Evolutionary conservation across 768 basidiomycete genomes (phyloP).

Genomic region (Candolleomyces efflorescens): DNA sequence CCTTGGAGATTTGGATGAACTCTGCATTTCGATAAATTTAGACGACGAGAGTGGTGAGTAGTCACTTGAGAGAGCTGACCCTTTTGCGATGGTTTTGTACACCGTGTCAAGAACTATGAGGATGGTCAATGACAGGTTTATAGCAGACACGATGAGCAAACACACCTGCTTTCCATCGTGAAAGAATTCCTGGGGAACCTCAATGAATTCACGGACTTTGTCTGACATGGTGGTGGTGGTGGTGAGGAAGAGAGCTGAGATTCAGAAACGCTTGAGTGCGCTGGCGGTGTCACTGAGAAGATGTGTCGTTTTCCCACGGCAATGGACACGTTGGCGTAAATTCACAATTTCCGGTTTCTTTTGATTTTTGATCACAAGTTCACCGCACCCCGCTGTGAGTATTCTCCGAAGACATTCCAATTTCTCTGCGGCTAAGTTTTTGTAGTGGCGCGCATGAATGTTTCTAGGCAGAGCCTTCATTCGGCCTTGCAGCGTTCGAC

Average conservation of each 20-base stretch:
- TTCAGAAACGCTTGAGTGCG: constrained; percentile 17
- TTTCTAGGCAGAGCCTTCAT: constrained; percentile 43
- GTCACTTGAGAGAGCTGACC: constrained; percentile 45
- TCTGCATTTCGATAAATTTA: constrained; percentile 46
- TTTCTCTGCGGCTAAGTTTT: constrained; percentile 15
- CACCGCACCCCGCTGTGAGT: constrained; percentile 12
- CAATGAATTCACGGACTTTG: constrained; percentile 84
- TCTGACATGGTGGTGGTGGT: constrained; percentile 66
- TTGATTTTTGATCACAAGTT: not conserved
- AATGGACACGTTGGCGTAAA: constrained; percentile 24
- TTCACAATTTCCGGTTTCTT: not conserved
- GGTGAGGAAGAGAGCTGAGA: constrained; percentile 5
- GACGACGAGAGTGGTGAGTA: not conserved
- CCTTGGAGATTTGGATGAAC: constrained; percentile 91
- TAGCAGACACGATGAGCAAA: constrained; percentile 4
- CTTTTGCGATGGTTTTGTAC: constrained; percentile 96
- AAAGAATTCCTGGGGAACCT: constrained; percentile 88
- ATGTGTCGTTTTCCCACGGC: constrained; percentile 28
- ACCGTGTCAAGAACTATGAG: constrained; percentile 89
- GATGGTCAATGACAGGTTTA: constrained; percentile 9
- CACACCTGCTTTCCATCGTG: constrained; percentile 90
- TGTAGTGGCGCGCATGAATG: constrained; percentile 53
- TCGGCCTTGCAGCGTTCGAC: constrained; percentile 27
- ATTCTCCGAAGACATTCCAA: constrained; percentile 10
- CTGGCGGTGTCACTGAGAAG: constrained; percentile 27